These are phyloP conservation scores for Dendrobium chrysotoxum DNA, from an alignment of 106 monocot species.

Conservation along the genomic window DNA sequence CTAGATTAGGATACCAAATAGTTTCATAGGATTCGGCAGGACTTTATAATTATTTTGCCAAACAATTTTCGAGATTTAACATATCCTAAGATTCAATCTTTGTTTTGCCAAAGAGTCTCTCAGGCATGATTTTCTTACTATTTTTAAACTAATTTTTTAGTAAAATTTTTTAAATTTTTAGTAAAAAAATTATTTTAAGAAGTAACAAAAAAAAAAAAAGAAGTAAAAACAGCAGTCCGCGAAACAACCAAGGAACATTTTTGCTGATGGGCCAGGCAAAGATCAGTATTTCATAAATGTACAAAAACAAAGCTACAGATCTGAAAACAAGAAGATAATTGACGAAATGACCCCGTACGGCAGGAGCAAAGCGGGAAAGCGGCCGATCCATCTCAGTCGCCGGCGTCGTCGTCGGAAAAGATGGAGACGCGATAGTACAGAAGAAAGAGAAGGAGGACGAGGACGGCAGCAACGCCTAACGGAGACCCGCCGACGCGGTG, in stretches of 20 bases:
- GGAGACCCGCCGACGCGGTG: constrained; percentile 83
- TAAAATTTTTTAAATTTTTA: too few relatives aligned
- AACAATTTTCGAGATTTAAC: too few relatives aligned
- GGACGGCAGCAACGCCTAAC: constrained; percentile 56
- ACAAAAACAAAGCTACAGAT: neutral
- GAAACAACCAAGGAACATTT: neutral
- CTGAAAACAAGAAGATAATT: neutral
- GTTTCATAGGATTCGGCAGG: too few relatives aligned
- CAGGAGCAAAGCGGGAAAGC: neutral
- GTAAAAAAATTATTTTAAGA: too few relatives aligned
- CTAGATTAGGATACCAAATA: too few relatives aligned
- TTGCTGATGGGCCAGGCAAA: neutral
- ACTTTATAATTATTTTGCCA: too few relatives aligned
- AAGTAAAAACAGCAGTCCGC: neutral
- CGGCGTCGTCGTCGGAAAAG: constrained; percentile 55
- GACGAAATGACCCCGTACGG: neutral
- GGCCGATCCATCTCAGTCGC: constrained; percentile 1
- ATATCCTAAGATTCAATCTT: too few relatives aligned
- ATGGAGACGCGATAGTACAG: constrained; percentile 59
- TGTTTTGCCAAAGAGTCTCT: too few relatives aligned
- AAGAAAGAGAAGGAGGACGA: constrained; percentile 52
- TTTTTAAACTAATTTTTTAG: too few relatives aligned
- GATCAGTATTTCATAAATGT: too few relatives aligned
- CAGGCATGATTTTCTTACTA: too few relatives aligned
- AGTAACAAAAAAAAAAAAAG: neutral